Base-by-base conservation (phyloP, 768 basidiomycete genomes). In the Tephrocybe sp. region DNA sequence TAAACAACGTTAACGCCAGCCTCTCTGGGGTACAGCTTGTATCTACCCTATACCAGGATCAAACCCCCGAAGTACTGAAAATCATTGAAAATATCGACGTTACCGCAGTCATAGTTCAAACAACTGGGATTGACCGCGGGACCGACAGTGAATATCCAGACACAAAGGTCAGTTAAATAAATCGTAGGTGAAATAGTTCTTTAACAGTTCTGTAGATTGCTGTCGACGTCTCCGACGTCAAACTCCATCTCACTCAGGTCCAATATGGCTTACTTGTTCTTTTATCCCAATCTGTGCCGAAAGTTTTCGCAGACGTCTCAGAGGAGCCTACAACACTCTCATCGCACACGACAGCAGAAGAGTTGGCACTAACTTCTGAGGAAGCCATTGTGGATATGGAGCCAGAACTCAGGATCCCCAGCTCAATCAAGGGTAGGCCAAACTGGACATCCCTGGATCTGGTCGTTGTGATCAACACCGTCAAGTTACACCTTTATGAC, bases 51-150 rank as follows among this genome's bases (percentile, higher is more conserved):
- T 70, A 78, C 56, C 68, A 75, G 12, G 77, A 72, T 39, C 60
- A 76, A 26, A 53, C 54, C 72, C 11, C 76, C 80, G 14, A 72
- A 67, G 1, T 75, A 26, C 26, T 98, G 51, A 93, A 91, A 67
- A 92, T 99, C 59, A 87, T 99, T 31, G 92, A 97, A 57, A 89
- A 96, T 61, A 93, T 97, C 41, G 76, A 87, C 52, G 76, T 98
- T 52, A 71, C 70, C 4, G 80, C 87, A 8, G 79, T 86, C 20
- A 68, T 94, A 45, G 66, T 81, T 20, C 92, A 96, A 66, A 76
- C 70, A 5, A 73, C 71, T 41, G 73, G 71, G 12, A 74, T 82
- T 36, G 75, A 89, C 60, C 75, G 82, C 14, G 61, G 62, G n/a
- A 63, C 67, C 14, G 76, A 86, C 51, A 62, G 64, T 30, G 72